A percentile compares a stretch with the other conserved stretches of the same genome.
phyloP scores from a whole-genome alignment of 768 basidiomycete species.

The Mycena vulgaris region DNA sequence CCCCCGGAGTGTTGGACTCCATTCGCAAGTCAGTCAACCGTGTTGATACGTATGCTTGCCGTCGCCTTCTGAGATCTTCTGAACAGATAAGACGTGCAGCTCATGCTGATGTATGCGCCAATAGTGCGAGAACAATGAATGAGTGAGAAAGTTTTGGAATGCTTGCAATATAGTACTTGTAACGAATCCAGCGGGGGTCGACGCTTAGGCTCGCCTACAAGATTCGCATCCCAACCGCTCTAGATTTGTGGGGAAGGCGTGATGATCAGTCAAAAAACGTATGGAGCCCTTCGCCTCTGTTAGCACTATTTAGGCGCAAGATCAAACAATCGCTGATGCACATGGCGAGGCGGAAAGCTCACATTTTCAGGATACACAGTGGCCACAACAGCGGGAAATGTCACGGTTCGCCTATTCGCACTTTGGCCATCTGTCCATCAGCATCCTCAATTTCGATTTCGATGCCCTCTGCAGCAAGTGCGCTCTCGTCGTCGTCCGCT shows the following conservation, averaged over 20 bases:
- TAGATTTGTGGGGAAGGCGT: neutral
- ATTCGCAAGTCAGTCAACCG: too few species aligned
- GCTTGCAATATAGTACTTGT: too few species aligned
- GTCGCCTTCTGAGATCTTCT: too few species aligned
- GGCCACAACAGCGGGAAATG: neutral
- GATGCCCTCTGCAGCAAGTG: conserved; percentile 57
- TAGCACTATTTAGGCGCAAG: neutral
- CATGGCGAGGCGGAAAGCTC: neutral
- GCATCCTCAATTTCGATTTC: conserved; percentile 83
- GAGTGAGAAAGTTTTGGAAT: too few species aligned
- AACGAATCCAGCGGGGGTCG: too few species aligned
- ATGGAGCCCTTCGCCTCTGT: neutral
- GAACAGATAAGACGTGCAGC: too few species aligned
- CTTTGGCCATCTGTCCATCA: conserved; percentile 76
- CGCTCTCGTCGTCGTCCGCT: conserved; percentile 50
- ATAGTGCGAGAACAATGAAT: too few species aligned
- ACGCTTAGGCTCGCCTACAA: neutral
- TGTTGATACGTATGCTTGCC: too few species aligned
- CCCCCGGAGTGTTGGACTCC: too few species aligned
- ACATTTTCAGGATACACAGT: neutral
- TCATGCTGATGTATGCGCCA: too few species aligned
- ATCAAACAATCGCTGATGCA: neutral
- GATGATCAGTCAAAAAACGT: conserved; percentile 10
- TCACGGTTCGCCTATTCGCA: conserved; percentile 62
- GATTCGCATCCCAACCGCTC: neutral